A percentile compares a stretch with the other conserved stretches of the same genome.
phyloP scores from a whole-genome alignment of 352 stramenopile genomes.

The Pilasporangium apinafurcum region DNA sequence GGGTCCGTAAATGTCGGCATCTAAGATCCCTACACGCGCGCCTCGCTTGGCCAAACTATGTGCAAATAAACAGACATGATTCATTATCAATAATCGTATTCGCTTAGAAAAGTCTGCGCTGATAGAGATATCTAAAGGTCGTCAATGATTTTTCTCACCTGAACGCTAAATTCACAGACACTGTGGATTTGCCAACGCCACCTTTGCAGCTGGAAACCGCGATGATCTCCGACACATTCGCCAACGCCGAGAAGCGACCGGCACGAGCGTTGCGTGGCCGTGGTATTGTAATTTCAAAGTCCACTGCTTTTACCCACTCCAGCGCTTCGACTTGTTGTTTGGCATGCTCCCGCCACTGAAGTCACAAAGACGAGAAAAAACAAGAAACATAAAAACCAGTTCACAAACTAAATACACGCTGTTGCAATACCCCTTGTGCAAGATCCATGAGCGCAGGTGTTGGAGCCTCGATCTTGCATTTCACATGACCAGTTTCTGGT shows the following conservation, averaged over 20 bases:
- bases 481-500: slow-evolving; percentile 34
- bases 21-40: slow-evolving; percentile 95
- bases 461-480: slow-evolving; percentile 67
- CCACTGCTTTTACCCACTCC: slow-evolving; percentile 65
- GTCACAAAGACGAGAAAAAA: background rate
- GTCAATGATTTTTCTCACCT: slow-evolving; percentile 33
- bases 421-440: slow-evolving; percentile 40
- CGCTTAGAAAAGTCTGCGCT: background rate
- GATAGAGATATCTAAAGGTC: background rate
- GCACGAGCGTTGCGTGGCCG: slow-evolving; percentile 63
- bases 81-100: background rate
- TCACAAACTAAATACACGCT: background rate
- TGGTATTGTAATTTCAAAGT: slow-evolving; percentile 58
- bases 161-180: slow-evolving; percentile 98
- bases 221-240: slow-evolving; percentile 85
- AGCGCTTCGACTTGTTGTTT: slow-evolving; percentile 39
- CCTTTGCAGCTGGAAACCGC: slow-evolving; percentile 94
- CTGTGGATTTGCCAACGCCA: slow-evolving; percentile 98
- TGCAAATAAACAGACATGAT: background rate
- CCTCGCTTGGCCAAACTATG: slow-evolving; percentile 83
- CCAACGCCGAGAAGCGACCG: slow-evolving; percentile 67
- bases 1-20: slow-evolving; percentile 99
- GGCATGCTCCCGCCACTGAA: slow-evolving; percentile 66
- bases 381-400: background rate
- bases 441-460: slow-evolving; percentile 66